A percentile compares a stretch with the other conserved stretches of the same genome.
phyloP scores from a whole-genome alignment of 78 protist species.

The Dictyostelium citrinum region DNA sequence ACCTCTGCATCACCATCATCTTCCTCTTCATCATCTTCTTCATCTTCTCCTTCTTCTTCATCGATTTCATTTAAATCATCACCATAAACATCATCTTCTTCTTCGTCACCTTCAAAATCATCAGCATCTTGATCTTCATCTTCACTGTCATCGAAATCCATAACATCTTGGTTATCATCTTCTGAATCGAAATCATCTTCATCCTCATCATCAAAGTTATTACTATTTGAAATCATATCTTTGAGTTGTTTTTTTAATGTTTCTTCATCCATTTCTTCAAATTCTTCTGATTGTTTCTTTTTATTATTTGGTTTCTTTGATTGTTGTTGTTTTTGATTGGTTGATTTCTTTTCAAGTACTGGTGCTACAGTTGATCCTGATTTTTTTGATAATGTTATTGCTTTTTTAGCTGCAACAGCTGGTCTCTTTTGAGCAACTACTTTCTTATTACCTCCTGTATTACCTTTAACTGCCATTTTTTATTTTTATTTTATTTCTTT shows the following conservation, averaged over 20 bases:
- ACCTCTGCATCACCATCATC: neutral
- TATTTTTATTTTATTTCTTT: neutral
- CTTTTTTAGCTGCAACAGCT: neutral
- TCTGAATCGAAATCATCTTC: constrained; percentile 31
- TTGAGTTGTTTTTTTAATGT: neutral
- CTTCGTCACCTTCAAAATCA: constrained; percentile 10
- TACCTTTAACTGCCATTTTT: neutral
- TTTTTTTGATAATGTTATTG: neutral
- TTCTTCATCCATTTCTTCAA: neutral
- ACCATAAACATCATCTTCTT: constrained; percentile 26
- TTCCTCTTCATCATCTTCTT: constrained; percentile 29
- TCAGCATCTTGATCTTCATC: neutral
- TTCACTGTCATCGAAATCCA: constrained; percentile 9
- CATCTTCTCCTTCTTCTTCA: constrained; percentile 34
- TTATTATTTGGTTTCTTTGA: neutral
- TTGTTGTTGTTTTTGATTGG: neutral
- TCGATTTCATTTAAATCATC: constrained; percentile 11
- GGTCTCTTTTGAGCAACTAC: neutral
- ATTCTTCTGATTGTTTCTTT: neutral
- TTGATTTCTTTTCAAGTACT: neutral
- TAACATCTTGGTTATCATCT: neutral
- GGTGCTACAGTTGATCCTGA: neutral
- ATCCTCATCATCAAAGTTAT: constrained; percentile 9
- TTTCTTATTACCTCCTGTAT: neutral
- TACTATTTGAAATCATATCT: neutral